These are phyloP conservation scores for Saccharata proteae DNA, from an alignment of 2,329 filamentous ascomycete species.

Conservation along the genomic window DNA sequence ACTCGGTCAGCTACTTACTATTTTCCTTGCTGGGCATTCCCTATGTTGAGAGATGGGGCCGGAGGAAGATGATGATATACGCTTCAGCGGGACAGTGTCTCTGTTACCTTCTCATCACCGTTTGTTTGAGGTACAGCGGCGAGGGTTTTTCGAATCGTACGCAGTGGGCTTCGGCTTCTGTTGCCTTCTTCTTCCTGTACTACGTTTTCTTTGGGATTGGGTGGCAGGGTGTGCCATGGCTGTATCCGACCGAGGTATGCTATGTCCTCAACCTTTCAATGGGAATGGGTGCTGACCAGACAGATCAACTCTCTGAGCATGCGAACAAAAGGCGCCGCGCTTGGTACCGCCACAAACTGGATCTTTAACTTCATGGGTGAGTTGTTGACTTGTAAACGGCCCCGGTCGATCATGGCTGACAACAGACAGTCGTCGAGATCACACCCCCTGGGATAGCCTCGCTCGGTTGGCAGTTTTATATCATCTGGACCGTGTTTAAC, in stretches of 20 bases:
- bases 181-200: conserved; percentile 42
- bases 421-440: conserved; percentile 24
- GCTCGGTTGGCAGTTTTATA: conserved; percentile 31
- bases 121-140: conserved; percentile 34
- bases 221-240: conserved; percentile 35
- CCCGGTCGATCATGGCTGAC: not conserved
- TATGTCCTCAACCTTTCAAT: no score
- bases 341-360: conserved; percentile 41
- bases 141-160: conserved; percentile 8
- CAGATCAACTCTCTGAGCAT: conserved; percentile 40
- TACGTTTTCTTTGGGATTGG: conserved; percentile 43
- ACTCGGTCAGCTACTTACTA: conserved; percentile 37
- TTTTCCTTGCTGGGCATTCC: conserved; percentile 36
- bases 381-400: not conserved
- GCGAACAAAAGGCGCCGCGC: conserved; percentile 36
- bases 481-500: conserved; percentile 35
- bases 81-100: conserved; percentile 40
- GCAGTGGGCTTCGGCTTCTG: conserved; percentile 28
- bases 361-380: conserved; percentile 31
- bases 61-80: conserved; percentile 49
- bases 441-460: conserved; percentile 32
- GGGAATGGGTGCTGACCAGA: no score
- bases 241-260: not conserved
- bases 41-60: conserved; percentile 40
- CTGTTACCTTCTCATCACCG: conserved; percentile 40